Conservation (phyloP, 805 yeast genomes). For the Yamadazyma takamatsuzukensis region DNA sequence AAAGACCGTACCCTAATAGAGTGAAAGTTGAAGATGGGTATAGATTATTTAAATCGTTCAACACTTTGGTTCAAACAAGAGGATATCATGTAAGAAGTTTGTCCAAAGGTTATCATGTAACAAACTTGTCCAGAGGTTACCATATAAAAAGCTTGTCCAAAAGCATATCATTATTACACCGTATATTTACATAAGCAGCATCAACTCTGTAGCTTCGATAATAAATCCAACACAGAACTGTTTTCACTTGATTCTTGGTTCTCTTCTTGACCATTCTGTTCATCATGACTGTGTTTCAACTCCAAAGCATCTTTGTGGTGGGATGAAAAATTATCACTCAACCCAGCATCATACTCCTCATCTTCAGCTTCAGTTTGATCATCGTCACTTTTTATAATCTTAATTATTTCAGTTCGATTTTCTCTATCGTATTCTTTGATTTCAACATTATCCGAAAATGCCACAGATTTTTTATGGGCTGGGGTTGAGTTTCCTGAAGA, state of each 20-base stretch:
- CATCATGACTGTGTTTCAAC: slow-evolving; percentile 24
- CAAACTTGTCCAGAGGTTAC: no score
- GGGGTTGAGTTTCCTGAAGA: slow-evolving; percentile 24
- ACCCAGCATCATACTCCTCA: slow-evolving; percentile 14
- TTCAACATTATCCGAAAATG: slow-evolving; percentile 40
- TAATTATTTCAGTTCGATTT: slow-evolving; percentile 23
- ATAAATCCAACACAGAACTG: slow-evolving; percentile 25
- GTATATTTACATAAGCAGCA: no score
- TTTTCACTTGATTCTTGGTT: background rate
- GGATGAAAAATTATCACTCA: slow-evolving; percentile 15
- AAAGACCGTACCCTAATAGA: slow-evolving; percentile 9
- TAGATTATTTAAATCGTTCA: slow-evolving; percentile 3
- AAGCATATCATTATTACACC: no score
- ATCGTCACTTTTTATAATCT: slow-evolving; percentile 21
- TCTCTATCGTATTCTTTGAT: slow-evolving; percentile 40
- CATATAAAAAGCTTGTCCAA: no score
- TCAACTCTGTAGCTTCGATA: slow-evolving; percentile 27
- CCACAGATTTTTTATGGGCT: slow-evolving; percentile 28
- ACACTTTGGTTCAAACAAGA: background rate
- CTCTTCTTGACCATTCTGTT: slow-evolving; percentile 17
- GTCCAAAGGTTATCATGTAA: no score
- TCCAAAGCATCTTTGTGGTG: slow-evolving; percentile 32
- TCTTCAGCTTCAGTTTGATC: slow-evolving; percentile 15
- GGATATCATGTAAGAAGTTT: no score
- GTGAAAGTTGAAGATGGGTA: slow-evolving; percentile 7